A percentile compares a stretch with the other conserved stretches of the same genome.
These are phyloP conservation scores for Phlebiopsis gigantea DNA, from an alignment of 768 basidiomycete species.

Conservation along the genomic window DNA sequence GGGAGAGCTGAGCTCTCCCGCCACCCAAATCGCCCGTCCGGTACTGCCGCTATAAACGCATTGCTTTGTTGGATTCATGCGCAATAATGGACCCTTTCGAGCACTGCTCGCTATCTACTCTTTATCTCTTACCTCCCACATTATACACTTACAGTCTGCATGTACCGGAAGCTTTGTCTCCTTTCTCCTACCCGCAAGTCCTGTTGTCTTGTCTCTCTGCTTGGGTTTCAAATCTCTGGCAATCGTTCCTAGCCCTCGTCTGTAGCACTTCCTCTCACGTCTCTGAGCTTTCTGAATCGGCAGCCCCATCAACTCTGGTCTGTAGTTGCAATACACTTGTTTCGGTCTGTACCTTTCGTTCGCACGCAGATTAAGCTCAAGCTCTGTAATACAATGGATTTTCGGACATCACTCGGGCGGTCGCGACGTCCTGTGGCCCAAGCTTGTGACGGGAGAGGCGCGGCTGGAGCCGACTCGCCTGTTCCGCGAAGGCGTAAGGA, in stretches of 20 bases:
- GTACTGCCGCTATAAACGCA: background rate
- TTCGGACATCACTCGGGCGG: background rate
- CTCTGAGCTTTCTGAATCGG: background rate
- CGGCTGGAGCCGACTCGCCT: too few species aligned
- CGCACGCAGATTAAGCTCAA: background rate
- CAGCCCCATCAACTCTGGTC: background rate
- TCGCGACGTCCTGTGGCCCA: too few species aligned
- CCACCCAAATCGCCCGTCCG: background rate
- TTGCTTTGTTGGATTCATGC: background rate
- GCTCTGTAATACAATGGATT: background rate
- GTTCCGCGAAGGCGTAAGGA: too few species aligned
- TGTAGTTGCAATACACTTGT: background rate
- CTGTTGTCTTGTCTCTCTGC: background rate
- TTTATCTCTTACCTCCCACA: background rate
- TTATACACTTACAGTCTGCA: background rate
- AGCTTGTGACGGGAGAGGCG: too few species aligned
- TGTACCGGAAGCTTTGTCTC: background rate
- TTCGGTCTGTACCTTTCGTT: background rate
- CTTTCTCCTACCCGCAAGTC: background rate
- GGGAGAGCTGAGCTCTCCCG: constrained; percentile 10
- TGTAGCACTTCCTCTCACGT: background rate
- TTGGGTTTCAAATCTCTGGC: too few species aligned
- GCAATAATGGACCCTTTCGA: background rate
- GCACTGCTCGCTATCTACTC: background rate
- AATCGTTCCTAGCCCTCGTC: background rate